phyloP scores from a whole-genome alignment of 148 eudicot genomes.

The Silene latifolia region DNA sequence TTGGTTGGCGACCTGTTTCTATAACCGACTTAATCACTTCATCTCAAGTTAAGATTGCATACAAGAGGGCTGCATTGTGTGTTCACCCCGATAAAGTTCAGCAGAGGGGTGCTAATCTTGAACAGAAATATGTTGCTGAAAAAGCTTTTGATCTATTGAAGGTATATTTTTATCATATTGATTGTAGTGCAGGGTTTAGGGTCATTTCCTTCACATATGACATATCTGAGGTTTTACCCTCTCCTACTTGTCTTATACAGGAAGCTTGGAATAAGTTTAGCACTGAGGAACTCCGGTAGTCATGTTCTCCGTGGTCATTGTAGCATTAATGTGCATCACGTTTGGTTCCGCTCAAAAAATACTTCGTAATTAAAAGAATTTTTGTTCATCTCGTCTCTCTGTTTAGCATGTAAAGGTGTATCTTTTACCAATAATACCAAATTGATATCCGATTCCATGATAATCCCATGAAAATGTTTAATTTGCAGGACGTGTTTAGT shows the following conservation, averaged over 20 bases:
- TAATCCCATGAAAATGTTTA: neutral
- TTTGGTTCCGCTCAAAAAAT: neutral
- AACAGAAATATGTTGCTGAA: slow-evolving; percentile 79
- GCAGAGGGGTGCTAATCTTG: slow-evolving; percentile 74
- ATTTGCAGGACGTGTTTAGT: too few relatives aligned
- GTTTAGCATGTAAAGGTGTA: slow-evolving; percentile 10
- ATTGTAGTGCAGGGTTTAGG: neutral
- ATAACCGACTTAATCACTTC: slow-evolving; percentile 82
- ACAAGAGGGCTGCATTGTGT: slow-evolving; percentile 72
- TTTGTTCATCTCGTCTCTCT: too few relatives aligned
- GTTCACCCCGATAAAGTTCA: slow-evolving; percentile 97
- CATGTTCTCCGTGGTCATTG: neutral
- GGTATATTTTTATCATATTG: slow-evolving; percentile 46
- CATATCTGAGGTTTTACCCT: neutral
- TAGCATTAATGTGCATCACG: neutral
- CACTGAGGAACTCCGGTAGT: slow-evolving; percentile 29
- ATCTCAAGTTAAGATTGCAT: slow-evolving; percentile 68
- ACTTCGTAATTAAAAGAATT: slow-evolving; percentile 17
- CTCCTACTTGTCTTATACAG: slow-evolving; percentile 12
- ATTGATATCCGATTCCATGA: neutral
- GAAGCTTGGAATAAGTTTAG: slow-evolving; percentile 38
- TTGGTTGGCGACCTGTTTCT: slow-evolving; percentile 78
- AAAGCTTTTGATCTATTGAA: slow-evolving; percentile 84
- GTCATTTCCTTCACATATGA: neutral
- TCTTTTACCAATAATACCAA: neutral